Conservation (phyloP, 768 basidiomycete genomes). For the Cubamyces sp. region DNA sequence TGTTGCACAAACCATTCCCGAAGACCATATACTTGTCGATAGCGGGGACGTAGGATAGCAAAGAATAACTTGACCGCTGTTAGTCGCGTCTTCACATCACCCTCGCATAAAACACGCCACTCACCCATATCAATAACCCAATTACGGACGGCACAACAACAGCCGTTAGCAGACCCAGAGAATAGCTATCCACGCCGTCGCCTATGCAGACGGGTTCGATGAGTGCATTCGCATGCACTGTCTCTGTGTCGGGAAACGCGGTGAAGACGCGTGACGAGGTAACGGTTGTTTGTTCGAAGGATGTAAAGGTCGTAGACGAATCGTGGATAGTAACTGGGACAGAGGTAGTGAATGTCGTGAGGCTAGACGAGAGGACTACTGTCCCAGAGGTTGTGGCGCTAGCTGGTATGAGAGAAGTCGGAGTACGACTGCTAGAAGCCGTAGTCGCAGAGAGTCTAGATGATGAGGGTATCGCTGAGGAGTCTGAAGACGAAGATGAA, state of each 20-base stretch:
- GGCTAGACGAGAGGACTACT: conserved; percentile 14
- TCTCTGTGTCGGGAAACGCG: conserved; percentile 23
- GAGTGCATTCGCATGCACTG: conserved; percentile 23
- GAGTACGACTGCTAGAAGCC: background rate
- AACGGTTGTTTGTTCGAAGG: conserved; percentile 42
- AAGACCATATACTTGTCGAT: conserved; percentile 70
- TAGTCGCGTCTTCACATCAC: background rate
- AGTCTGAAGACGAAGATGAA: conserved; percentile 12
- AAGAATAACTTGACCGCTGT: conserved; percentile 55
- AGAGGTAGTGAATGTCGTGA: conserved; percentile 32
- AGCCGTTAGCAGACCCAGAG: conserved; percentile 62
- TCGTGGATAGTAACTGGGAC: conserved; percentile 44
- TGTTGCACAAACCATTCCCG: conserved; percentile 79
- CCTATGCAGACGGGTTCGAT: conserved; percentile 61
- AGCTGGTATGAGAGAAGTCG: conserved; percentile 17
- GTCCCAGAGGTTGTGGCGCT: conserved; percentile 14
- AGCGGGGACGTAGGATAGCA: conserved; percentile 67
- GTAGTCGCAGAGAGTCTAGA: conserved; percentile 10
- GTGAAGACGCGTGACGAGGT: conserved; percentile 25
- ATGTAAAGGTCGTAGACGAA: conserved; percentile 46
- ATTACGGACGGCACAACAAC: conserved; percentile 59
- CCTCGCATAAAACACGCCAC: conserved; percentile 30
- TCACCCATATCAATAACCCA: conserved; percentile 72
- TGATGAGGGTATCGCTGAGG: conserved; percentile 21
- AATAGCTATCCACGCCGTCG: conserved; percentile 62